Base-by-base conservation (phyloP, 495 filamentous ascomycete genomes). In the Lophiotrema nucula region DNA sequence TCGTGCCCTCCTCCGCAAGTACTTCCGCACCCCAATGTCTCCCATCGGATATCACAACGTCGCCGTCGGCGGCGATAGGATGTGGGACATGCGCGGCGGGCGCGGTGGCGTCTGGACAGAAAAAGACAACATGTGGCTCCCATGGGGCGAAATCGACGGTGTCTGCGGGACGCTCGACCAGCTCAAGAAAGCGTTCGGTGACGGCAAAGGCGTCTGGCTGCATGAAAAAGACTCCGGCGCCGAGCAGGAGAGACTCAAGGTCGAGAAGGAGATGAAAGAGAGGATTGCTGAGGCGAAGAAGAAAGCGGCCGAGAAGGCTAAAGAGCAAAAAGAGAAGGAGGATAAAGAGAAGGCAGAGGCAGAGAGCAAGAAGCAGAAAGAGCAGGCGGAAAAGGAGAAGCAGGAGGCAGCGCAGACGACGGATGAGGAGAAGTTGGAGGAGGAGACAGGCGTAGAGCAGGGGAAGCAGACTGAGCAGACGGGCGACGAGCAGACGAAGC, bases 21-120 rank as follows among this genome's bases (percentile, higher is more conserved):
- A 60, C 51, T 41, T 67, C 39, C 64, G 80, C 43, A 72, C 67
- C 5, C 66, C 77, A 19, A 74, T 71, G 3, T 74, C 72, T 4
- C 72, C 73, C 8, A 69, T 74, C 15, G 76, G 74, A 0, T 73
- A 72, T 3, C 73, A 79, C 37, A 74, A 70, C 1, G 70, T 78
- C 0, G 70, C 75, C 3, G 67, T 73, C 1, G 80, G 77, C 3
- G 81, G 78, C 2, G 74, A 80, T 45, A 67, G 71, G 3, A 78
- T 74, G 77, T 79, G 80, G 78, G 77, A 82, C 59, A 65, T 70
- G 47, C 72, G 80, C 15, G 82, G 81, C 2, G 81, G 81, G 0
- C 72, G 73, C 21, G 82, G 81, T 1, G 83, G 83, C n/a, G 69
- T 81, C 16, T 86, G 83, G 82, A 83, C 81, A 1, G 79, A 77